phyloP scores from a whole-genome alignment of 352 stramenopile species.

The Peronospora farinosa region DNA sequence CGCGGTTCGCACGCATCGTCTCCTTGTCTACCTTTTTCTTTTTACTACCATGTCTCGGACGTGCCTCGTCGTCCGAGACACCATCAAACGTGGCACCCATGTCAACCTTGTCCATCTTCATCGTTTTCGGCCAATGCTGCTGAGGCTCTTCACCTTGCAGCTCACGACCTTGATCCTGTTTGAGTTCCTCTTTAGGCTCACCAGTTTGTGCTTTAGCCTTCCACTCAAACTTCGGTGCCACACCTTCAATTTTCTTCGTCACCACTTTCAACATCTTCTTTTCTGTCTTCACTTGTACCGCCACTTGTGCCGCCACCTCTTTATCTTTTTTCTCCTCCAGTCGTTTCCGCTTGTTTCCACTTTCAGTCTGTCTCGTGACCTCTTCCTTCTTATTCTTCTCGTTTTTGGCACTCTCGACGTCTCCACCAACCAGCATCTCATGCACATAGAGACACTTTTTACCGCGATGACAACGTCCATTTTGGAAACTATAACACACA shows the following conservation, averaged over 20 bases:
- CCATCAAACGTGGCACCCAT: conserved; percentile 73
- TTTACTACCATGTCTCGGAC: conserved; percentile 11
- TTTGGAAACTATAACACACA: conserved; percentile 71
- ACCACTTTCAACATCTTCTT: conserved; percentile 2
- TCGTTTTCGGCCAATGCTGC: conserved; percentile 20
- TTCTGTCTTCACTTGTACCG: conserved; percentile 8
- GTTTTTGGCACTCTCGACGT: conserved; percentile 2
- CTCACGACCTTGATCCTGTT: conserved; percentile 2
- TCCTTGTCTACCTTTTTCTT: conserved; percentile 47
- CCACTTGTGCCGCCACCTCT: conserved; percentile 11
- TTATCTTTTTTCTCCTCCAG: conserved; percentile 23
- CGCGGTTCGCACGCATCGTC: conserved; percentile 46
- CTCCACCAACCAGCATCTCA: conserved; percentile 35
- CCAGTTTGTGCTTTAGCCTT: conserved; percentile 21
- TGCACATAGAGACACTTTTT: conserved; percentile 64
- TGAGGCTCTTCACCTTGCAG: conserved; percentile 8
- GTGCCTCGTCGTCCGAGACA: conserved; percentile 39
- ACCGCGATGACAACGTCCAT: conserved; percentile 66
- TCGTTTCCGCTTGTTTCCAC: conserved; percentile 28
- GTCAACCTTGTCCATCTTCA: conserved; percentile 53
- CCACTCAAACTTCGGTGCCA: conserved; percentile 25
- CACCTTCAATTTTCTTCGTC: neutral
- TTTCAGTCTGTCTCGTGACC: conserved; percentile 29
- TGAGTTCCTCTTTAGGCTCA: conserved; percentile 3
- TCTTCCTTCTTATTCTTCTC: conserved; percentile 20